Conservation (phyloP, 2,329 filamentous ascomycete species). For the Tolypocladium inflatum region DNA sequence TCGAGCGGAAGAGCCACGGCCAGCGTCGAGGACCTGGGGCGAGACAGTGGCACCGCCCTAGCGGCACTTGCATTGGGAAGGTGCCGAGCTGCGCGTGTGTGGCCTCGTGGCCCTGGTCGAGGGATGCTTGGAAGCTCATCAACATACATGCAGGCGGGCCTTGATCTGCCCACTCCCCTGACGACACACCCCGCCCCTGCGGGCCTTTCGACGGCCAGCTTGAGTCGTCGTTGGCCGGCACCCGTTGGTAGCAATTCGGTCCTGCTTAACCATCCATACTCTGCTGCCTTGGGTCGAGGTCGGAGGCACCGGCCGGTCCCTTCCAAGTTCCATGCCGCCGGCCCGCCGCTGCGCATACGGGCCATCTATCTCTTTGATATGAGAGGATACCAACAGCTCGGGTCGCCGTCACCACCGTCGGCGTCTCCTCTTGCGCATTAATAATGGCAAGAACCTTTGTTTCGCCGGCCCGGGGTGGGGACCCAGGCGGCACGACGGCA, state of each 20-base stretch:
- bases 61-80: constrained; percentile 7
- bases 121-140: neutral
- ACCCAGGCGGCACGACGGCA: neutral
- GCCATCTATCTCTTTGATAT: neutral
- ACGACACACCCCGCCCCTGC: neutral
- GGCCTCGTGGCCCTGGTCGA: neutral
- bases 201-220: neutral
- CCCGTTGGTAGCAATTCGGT: neutral
- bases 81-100: constrained; percentile 1
- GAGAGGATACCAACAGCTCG: constrained; percentile 7
- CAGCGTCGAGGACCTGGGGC: neutral
- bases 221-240: neutral
- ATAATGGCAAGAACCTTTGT: constrained; percentile 3
- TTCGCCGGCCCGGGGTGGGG: neutral
- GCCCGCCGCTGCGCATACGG: neutral
- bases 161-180: neutral
- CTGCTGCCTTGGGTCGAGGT: neutral
- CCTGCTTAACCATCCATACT: too few relatives aligned
- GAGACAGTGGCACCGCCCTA: neutral
- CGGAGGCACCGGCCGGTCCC: neutral
- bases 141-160: neutral
- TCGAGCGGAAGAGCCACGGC: neutral
- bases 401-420: constrained; percentile 3
- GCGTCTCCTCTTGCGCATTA: neutral
- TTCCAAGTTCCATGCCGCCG: neutral